These are phyloP conservation scores for Aspergillus fumigatus DNA, from an alignment of 2,329 filamentous ascomycete genomes.

Conservation along the genomic window DNA sequence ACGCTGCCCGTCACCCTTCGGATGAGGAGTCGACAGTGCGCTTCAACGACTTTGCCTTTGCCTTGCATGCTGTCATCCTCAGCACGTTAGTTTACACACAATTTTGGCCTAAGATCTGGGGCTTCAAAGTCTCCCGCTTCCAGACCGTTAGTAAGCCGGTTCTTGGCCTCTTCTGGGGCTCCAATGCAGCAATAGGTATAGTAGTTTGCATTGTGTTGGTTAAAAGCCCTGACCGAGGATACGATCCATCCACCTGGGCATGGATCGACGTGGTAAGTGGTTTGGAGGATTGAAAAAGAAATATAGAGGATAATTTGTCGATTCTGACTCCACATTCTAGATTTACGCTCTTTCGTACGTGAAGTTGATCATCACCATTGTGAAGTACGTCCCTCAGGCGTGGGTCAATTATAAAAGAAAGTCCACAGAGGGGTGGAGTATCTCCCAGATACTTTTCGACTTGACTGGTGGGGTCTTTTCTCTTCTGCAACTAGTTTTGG, in stretches of 20 bases:
- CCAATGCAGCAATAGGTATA: slow-evolving; percentile 45
- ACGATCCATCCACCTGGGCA: slow-evolving; percentile 51
- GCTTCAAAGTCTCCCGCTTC: slow-evolving; percentile 59
- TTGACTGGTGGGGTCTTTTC: slow-evolving; percentile 76
- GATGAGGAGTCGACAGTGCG: slow-evolving; percentile 77
- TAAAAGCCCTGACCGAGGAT: slow-evolving; percentile 39
- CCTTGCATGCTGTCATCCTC: slow-evolving; percentile 71
- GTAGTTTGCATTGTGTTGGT: slow-evolving; percentile 40
- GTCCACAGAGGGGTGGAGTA: slow-evolving; percentile 85
- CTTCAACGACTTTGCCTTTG: slow-evolving; percentile 87
- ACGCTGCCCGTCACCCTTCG: slow-evolving; percentile 70
- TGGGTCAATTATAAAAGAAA: slow-evolving; percentile 77
- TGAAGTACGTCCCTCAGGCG: slow-evolving; percentile 91
- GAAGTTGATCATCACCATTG: slow-evolving; percentile 79
- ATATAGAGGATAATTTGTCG: neutral
- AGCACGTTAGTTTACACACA: slow-evolving; percentile 72
- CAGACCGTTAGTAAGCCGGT: slow-evolving; percentile 59
- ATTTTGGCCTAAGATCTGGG: slow-evolving; percentile 69
- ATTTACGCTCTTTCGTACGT: slow-evolving; percentile 73
- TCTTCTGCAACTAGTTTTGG: slow-evolving; percentile 74
- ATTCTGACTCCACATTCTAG: slow-evolving; percentile 27
- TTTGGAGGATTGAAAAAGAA: neutral
- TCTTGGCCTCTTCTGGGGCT: slow-evolving; percentile 65
- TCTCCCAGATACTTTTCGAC: slow-evolving; percentile 78
- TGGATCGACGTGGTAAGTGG: slow-evolving; percentile 60